Conservation (phyloP, 768 basidiomycete genomes). For the Chalciporus sphaerocephalus region DNA sequence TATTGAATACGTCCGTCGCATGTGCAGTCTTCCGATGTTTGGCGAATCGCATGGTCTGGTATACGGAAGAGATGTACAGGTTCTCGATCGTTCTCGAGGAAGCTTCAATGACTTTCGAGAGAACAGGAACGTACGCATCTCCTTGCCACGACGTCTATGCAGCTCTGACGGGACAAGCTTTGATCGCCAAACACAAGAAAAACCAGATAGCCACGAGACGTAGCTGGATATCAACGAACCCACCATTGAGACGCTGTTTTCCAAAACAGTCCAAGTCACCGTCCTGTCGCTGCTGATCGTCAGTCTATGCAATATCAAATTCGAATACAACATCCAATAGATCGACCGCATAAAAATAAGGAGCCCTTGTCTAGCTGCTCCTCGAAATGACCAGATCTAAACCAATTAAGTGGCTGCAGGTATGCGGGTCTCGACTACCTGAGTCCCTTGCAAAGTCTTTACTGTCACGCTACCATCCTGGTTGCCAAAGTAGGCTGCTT, state of each 20-base stretch:
- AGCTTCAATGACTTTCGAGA: not conserved
- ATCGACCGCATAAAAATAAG: not conserved
- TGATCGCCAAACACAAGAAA: not conserved
- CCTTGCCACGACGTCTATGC: not conserved
- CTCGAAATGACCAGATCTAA: not conserved
- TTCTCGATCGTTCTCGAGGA: not conserved
- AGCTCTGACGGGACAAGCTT: not conserved
- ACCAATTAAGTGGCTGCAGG: slow-evolving; percentile 2
- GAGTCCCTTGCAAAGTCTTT: slow-evolving; percentile 35
- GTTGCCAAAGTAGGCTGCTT: slow-evolving; percentile 96
- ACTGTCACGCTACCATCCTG: slow-evolving; percentile 72
- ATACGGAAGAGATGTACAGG: too few relatives aligned
- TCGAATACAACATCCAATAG: slow-evolving; percentile 1
- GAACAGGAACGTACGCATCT: too few relatives aligned
- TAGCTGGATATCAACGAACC: too few relatives aligned
- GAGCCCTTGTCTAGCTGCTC: not conserved
- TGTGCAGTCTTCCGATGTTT: too few relatives aligned
- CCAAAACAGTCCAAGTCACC: too few relatives aligned
- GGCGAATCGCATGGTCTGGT: too few relatives aligned
- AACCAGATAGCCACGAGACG: not conserved
- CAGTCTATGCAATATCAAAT: not conserved
- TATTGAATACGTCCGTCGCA: too few relatives aligned
- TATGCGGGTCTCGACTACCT: slow-evolving; percentile 22
- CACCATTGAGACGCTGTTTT: too few relatives aligned
- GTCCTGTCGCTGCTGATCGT: not conserved